Evolutionary conservation across 1,284 basidiomycete genomes (phyloP).

Genomic region (Hymenochaete sp.): DNA sequence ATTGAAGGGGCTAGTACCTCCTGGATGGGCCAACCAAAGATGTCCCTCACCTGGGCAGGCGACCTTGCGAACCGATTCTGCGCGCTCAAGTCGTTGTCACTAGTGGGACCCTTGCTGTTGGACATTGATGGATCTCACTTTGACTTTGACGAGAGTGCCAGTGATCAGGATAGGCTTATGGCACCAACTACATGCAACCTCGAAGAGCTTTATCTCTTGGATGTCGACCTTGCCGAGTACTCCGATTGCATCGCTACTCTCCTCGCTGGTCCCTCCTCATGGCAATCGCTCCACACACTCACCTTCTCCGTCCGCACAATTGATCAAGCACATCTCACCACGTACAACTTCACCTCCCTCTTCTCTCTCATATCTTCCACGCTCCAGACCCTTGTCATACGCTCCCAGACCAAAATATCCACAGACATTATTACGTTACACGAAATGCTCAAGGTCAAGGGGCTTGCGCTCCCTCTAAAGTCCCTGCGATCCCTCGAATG

Average conservation of each 20-base stretch:
- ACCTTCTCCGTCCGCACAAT: not conserved
- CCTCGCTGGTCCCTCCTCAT: slow-evolving; percentile 38
- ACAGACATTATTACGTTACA: not conserved
- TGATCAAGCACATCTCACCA: not conserved
- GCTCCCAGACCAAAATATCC: not conserved
- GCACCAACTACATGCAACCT: slow-evolving; percentile 3
- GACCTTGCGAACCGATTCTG: slow-evolving; percentile 9
- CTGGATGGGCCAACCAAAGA: not conserved
- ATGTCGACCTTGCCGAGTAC: slow-evolving; percentile 33
- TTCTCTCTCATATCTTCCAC: not conserved
- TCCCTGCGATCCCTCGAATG: not conserved
- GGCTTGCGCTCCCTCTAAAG: not conserved
- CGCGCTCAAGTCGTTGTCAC: not conserved
- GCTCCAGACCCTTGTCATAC: not conserved
- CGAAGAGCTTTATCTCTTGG: slow-evolving; percentile 31
- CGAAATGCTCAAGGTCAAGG: not conserved
- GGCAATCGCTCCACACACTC: slow-evolving; percentile 8
- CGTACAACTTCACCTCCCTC: not conserved
- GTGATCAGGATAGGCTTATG: not conserved
- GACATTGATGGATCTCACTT: slow-evolving; percentile 7
- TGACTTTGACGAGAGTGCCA: not conserved
- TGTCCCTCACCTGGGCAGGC: slow-evolving; percentile 7
- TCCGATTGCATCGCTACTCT: slow-evolving; percentile 33
- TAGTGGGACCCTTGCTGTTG: slow-evolving; percentile 6
- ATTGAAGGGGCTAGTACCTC: slow-evolving; percentile 30